Evolutionary conservation across 768 basidiomycete species (phyloP).

Genomic region (Russula lepida): DNA sequence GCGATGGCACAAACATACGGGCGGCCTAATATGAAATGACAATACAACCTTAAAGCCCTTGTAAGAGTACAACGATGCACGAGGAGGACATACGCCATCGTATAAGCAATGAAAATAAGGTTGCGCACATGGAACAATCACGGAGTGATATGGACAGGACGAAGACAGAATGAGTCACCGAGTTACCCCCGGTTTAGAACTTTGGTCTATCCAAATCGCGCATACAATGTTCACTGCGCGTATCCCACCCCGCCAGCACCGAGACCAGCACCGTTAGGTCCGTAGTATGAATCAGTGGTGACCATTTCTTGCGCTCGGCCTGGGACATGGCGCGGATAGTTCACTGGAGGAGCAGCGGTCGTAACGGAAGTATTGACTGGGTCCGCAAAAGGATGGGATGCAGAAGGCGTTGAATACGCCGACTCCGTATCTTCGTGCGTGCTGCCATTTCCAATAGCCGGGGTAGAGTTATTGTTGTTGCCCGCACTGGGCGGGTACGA

Average conservation of each 20-base stretch:
- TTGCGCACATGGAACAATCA: neutral
- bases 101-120: neutral
- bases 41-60: neutral
- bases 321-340: neutral
- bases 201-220: neutral
- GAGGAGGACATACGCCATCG: neutral
- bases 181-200: too few species aligned
- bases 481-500: conserved; percentile 5
- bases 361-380: neutral
- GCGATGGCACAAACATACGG: neutral
- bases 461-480: neutral
- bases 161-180: neutral
- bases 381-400: conserved; percentile 15
- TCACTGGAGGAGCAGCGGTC: neutral
- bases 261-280: neutral
- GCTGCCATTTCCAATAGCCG: neutral
- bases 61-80: conserved; percentile 7
- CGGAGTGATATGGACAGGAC: neutral
- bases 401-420: neutral
- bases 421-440: neutral
- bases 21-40: neutral
- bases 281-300: conserved; percentile 14
- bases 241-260: neutral
- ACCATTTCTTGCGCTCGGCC: conserved; percentile 1
- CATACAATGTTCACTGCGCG: neutral